Conservation (phyloP, 495 filamentous ascomycete species). For the Talaromyces liani region DNA sequence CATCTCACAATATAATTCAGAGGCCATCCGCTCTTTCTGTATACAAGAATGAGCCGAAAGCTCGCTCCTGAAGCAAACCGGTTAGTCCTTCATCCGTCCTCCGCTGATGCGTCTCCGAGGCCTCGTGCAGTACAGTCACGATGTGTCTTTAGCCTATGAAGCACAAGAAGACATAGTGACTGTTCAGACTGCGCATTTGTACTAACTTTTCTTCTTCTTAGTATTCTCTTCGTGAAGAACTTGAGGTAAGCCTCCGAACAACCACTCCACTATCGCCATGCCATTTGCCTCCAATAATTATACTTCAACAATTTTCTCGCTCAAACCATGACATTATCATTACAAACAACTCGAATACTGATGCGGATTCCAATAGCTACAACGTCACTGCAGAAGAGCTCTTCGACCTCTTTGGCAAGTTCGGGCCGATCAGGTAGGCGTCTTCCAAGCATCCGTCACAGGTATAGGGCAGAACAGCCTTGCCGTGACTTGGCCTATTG, state of each 20-base stretch:
- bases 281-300: neutral
- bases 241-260: slow-evolving; percentile 57
- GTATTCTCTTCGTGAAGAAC: slow-evolving; percentile 98
- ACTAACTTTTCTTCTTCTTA: slow-evolving; percentile 20
- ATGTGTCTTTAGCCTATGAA: neutral
- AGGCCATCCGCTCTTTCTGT: slow-evolving; percentile 9
- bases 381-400: slow-evolving; percentile 92
- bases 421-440: slow-evolving; percentile 83
- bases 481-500: neutral
- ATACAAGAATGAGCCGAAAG: slow-evolving; percentile 55
- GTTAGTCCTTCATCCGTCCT: slow-evolving; percentile 39
- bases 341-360: neutral
- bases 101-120: slow-evolving; percentile 3
- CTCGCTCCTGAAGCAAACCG: slow-evolving; percentile 95
- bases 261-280: neutral
- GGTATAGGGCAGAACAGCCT: neutral
- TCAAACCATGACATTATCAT: neutral
- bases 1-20: slow-evolving; percentile 10
- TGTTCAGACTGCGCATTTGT: neutral
- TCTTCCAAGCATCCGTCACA: neutral
- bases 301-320: neutral
- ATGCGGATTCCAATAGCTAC: slow-evolving; percentile 51
- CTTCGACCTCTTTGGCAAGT: slow-evolving; percentile 92
- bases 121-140: neutral
- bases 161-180: neutral